Evolutionary conservation across 345 rosid genomes (phyloP), one percentile per base, ranked within the genome.

Genomic region (Abelmoschus esculentus): DNA sequence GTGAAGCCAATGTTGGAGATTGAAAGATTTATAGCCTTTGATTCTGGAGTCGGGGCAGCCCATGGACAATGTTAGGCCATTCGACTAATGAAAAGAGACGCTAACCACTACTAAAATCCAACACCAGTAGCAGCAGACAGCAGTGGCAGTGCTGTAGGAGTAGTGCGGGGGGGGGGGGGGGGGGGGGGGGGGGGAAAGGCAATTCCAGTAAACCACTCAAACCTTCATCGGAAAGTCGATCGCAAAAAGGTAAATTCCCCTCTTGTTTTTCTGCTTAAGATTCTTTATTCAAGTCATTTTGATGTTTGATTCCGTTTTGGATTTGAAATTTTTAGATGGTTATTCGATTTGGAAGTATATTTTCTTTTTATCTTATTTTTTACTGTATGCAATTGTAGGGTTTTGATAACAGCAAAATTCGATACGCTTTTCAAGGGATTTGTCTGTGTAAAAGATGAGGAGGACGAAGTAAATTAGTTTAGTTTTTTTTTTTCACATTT

Each of bases 221-320:
- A 65, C 58, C 66, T 79, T 65, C 70, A 76, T 73, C 76, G 79
- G 81, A 75, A 76, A 83, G 81, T 70, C 69, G 77, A 69, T 69
- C 70, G 36, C 69, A 14, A 55, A 64, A 74, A 73, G 79, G 78
- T 73, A 57, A 73, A 60, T 28, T 46, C 22, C 47, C 61, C 18
- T 54, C 54, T 61, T 19, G 44, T 63, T 54, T 42, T 57, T 63
- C 2, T n/a, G 10, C 7, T 12, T 47, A 9, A 13, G 74, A 34
- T 71, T 71, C 58, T 17, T 57, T 49, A 61, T 61, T 71, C 38
- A 70, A 18, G 28, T 67, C 29, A 46, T 14, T 17, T 28, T 70
- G 32, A 19, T 11, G 49, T 36, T 36, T 36, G 22, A 4, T 42
- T 22, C 26, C 26, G 26, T 22, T 22, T 22, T 22, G 26, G 26